phyloP scores from a whole-genome alignment of 2,329 filamentous ascomycete species.

The Penicillium hordei region DNA sequence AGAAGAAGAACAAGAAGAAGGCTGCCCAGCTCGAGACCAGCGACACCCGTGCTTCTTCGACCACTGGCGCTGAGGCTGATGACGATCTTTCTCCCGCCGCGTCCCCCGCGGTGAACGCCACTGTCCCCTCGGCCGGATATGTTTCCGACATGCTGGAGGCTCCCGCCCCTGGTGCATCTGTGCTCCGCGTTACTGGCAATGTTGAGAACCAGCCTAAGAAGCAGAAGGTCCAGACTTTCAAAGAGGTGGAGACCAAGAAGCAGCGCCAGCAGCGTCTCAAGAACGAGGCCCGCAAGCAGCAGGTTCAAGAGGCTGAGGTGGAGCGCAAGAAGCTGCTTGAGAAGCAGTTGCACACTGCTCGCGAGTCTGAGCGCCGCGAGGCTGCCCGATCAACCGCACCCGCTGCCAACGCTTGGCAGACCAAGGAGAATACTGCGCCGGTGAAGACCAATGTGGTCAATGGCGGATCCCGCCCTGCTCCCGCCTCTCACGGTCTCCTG shows the following conservation, averaged over 20 bases:
- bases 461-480: slow-evolving; percentile 25
- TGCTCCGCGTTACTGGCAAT: slow-evolving; percentile 74
- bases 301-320: slow-evolving; percentile 74
- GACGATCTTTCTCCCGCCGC: slow-evolving; percentile 72
- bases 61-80: slow-evolving; percentile 72
- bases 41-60: slow-evolving; percentile 66
- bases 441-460: slow-evolving; percentile 12
- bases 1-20: slow-evolving; percentile 73
- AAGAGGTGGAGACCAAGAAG: slow-evolving; percentile 84
- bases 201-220: slow-evolving; percentile 60
- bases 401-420: slow-evolving; percentile 56
- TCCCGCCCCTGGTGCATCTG: slow-evolving; percentile 64
- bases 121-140: slow-evolving; percentile 55
- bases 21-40: slow-evolving; percentile 49
- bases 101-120: slow-evolving; percentile 60
- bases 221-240: slow-evolving; percentile 58
- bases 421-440: slow-evolving; percentile 33
- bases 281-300: slow-evolving; percentile 73
- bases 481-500: slow-evolving; percentile 34
- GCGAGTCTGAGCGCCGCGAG: slow-evolving; percentile 82
- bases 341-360: slow-evolving; percentile 77
- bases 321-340: slow-evolving; percentile 74
- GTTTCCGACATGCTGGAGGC: slow-evolving; percentile 92
- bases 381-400: slow-evolving; percentile 50
- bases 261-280: slow-evolving; percentile 91